Conservation (phyloP, 2,329 filamentous ascomycete species). For the Parastagonospora avenae region DNA sequence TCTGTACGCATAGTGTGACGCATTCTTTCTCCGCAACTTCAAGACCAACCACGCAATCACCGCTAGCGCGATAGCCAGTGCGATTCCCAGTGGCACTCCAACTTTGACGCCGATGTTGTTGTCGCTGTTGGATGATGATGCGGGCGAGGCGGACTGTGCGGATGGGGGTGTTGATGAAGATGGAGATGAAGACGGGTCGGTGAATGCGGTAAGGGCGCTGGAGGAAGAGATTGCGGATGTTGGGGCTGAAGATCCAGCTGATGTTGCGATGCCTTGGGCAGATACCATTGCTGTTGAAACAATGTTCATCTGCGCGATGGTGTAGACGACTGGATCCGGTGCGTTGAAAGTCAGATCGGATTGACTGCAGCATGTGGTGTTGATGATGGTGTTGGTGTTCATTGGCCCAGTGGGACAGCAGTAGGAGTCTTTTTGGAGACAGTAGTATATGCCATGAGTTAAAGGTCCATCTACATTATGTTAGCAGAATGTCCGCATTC, state of each 20-base stretch:
- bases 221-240: background rate
- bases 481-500: background rate
- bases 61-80: background rate
- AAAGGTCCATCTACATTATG: background rate
- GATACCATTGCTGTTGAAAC: background rate
- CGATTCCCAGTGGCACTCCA: background rate
- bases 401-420: background rate
- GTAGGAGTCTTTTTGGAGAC: background rate
- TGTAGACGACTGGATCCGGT: background rate
- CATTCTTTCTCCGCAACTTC: background rate
- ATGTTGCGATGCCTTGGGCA: background rate
- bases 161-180: background rate
- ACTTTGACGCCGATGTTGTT: background rate
- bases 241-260: background rate
- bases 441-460: slow-evolving; percentile 2
- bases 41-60: slow-evolving; percentile 1
- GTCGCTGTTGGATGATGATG: background rate
- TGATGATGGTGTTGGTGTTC: background rate
- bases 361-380: slow-evolving; percentile 1
- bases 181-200: too few relatives aligned
- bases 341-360: background rate
- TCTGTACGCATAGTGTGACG: background rate
- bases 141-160: background rate
- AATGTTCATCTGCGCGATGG: background rate
- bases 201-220: too few relatives aligned